These are phyloP conservation scores for Dissophora globulifera DNA, from an alignment of 192 early-diverging fungal species.

Conservation along the genomic window DNA sequence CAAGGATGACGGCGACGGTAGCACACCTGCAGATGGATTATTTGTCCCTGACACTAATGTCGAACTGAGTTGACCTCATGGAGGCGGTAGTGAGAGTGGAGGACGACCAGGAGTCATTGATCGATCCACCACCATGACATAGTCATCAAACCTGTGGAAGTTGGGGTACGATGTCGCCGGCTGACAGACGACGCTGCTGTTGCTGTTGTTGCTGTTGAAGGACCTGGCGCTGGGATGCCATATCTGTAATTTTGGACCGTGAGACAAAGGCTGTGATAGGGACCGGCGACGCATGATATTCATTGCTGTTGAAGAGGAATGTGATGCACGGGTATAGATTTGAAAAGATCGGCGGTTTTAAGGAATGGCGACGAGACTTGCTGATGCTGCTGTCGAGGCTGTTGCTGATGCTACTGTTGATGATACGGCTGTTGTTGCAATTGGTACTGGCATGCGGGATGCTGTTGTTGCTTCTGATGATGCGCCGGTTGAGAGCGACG, in stretches of 20 bases:
- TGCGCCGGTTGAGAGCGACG: conserved; percentile 1
- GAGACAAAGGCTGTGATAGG: conserved; percentile 34
- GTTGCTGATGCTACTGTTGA: not conserved
- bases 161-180: conserved; percentile 6
- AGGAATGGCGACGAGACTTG: not conserved
- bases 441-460: no score
- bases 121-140: conserved; percentile 20
- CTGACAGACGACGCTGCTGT: conserved; percentile 38
- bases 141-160: conserved; percentile 5
- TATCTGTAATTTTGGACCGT: conserved; percentile 15
- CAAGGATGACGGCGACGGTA: not conserved
- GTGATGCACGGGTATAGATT: conserved; percentile 4
- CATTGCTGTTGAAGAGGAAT: not conserved
- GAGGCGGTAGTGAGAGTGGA: conserved; percentile 39
- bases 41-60: no score
- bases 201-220: no score
- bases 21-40: not conserved
- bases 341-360: not conserved
- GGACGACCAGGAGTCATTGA: conserved; percentile 49
- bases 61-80: not conserved
- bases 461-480: conserved; percentile 16
- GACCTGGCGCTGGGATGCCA: no score
- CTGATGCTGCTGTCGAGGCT: not conserved
- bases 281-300: conserved; percentile 32
- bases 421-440: conserved; percentile 9